Base-by-base conservation (phyloP, 208 protist genomes). In the Crithidia sp. region DNA sequence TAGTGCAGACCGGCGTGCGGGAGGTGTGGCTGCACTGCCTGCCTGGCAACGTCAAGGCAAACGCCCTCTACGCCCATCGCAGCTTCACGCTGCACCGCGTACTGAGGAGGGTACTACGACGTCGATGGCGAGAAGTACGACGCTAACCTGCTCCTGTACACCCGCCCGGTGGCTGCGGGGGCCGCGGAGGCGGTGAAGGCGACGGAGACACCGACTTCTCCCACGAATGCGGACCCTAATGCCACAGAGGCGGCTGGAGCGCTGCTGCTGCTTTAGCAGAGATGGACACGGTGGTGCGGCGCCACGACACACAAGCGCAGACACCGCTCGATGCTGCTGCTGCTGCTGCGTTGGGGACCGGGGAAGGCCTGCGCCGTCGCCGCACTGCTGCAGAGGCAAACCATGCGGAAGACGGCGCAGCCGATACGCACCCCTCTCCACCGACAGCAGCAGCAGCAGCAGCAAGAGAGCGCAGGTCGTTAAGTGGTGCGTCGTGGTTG, bases 1-100 rank as follows among this genome's bases (percentile, higher is more conserved):
- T 86, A 0, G 60, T 92, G 45, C 80, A 87, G 57, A 63, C 57
- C 2, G 91, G 91, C 41, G 61, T 92, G 28, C 54, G 44, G 1
- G 87, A 92, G 67, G 86, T 96, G 19, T 96, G 88, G 86, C 72
- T 95, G 41, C 87, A 96, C 70, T 95, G 89, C 65, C 57, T 95
- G 12, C 81, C 85, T 12, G 68, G 56, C 6, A 78, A 94, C 37
- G 17, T 19, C 57, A 66, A 56, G 39, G 76, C 92, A 12, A 60
- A 74, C 14, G 40, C 10, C 17, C 94, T 89, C 60, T 96, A 96
- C 67, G 19, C 65, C 28, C 77, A 72, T 16, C 72, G 83, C 37
- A 84, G 84, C 69, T 96, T 94, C 74, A 54, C 5, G 37, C 55
- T 79, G 59, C 76, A 84, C 16, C 64, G 73, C 7, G 16, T 74